Percentiles rank a stretch among this genome's conserved stretches.
These are phyloP conservation scores for Penicillium simplicissimum DNA, from an alignment of 495 filamentous ascomycete genomes.

Conservation along the genomic window DNA sequence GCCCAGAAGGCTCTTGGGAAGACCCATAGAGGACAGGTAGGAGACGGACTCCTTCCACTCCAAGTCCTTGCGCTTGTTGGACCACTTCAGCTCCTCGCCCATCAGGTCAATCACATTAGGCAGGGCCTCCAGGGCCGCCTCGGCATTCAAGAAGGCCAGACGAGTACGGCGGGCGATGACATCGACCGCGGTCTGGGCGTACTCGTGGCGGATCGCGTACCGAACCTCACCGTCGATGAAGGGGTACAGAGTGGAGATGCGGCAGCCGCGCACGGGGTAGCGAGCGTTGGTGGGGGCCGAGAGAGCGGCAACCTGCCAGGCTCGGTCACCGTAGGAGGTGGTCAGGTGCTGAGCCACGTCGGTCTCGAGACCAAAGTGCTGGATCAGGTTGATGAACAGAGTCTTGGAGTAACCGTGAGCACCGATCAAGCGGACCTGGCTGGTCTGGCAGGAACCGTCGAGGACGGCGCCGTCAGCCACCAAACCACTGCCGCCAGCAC, in stretches of 20 bases:
- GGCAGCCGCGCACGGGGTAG: conserved; percentile 85
- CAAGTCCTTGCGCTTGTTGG: conserved; percentile 65
- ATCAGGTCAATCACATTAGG: conserved; percentile 92
- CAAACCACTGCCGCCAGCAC: conserved; percentile 62
- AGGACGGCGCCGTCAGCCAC: conserved; percentile 73
- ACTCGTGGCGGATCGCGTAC: conserved; percentile 88
- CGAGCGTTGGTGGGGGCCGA: conserved; percentile 77
- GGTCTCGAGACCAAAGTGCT: conserved; percentile 94
- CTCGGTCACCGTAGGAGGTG: conserved; percentile 88
- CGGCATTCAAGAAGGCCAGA: conserved; percentile 91
- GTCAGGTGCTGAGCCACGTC: conserved; percentile 92
- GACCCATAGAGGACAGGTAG: conserved; percentile 84
- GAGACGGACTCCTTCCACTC: conserved; percentile 84
- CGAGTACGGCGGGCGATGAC: conserved; percentile 85
- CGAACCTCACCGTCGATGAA: conserved; percentile 96
- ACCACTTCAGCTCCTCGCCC: conserved; percentile 86
- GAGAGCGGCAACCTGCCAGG: conserved; percentile 90
- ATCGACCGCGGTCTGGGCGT: conserved; percentile 91
- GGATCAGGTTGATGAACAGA: conserved; percentile 97
- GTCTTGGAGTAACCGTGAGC: conserved; percentile 95
- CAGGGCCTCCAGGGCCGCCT: conserved; percentile 89
- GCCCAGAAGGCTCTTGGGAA: conserved; percentile 71
- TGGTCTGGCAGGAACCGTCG: conserved; percentile 88
- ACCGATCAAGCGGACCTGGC: conserved; percentile 84
- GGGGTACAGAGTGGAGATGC: conserved; percentile 81